Conservation (phyloP, 495 filamentous ascomycete genomes). For the Podospora pseudopauciseta region DNA sequence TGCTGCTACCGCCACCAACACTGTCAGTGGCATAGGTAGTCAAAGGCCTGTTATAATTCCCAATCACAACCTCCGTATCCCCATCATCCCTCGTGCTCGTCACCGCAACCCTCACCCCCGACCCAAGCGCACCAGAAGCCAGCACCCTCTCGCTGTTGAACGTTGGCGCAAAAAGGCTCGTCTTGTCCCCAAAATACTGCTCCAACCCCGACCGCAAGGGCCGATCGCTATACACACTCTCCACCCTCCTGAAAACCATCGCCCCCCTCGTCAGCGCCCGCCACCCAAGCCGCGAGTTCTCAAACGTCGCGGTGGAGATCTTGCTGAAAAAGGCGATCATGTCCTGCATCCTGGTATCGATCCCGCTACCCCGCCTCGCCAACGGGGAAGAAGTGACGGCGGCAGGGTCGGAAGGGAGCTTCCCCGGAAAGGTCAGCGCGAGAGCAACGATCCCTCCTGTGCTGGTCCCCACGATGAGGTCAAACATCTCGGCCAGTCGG, state of each 20-base stretch:
- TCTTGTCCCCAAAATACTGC: neutral
- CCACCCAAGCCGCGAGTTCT: neutral
- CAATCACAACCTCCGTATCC: constrained; percentile 2
- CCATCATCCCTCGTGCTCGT: constrained; percentile 13
- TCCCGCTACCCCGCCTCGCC: neutral
- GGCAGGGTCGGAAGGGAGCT: too few relatives aligned
- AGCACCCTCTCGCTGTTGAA: neutral
- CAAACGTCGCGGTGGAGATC: neutral
- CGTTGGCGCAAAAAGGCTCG: neutral
- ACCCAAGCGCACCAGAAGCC: neutral
- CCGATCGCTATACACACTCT: neutral
- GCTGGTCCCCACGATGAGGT: constrained; percentile 14
- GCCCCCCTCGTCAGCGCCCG: neutral
- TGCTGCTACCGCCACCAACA: neutral
- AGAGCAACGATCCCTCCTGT: constrained; percentile 11
- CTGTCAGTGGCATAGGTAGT: neutral
- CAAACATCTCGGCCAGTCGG: constrained; percentile 1
- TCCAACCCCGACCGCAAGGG: neutral
- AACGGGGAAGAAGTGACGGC: too few relatives aligned
- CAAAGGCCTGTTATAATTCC: constrained; percentile 14
- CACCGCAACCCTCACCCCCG: constrained; percentile 9
- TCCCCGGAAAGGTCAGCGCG: neutral
- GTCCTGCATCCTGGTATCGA: neutral
- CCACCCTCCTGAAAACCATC: neutral
- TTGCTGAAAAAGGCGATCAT: neutral